phyloP scores from a whole-genome alignment of 805 yeast species.

The Metschnikowia kofuensis region DNA sequence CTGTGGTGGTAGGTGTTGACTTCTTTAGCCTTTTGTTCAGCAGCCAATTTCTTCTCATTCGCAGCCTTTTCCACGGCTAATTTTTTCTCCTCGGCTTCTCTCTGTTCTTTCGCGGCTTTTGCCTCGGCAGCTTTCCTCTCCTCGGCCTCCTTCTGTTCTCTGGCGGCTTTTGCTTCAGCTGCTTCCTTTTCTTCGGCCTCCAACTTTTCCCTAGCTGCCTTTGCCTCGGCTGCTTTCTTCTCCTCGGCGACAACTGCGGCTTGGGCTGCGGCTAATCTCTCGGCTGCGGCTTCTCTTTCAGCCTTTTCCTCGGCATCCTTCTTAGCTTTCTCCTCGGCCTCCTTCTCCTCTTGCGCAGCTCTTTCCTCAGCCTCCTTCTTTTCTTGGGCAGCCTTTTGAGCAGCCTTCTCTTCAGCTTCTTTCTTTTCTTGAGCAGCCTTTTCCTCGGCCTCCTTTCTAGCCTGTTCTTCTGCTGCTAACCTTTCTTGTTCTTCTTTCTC shows the following conservation, averaged over 20 bases:
- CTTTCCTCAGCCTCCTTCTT: neutral
- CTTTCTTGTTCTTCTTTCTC: slow-evolving; percentile 16
- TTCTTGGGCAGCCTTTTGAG: slow-evolving; percentile 24
- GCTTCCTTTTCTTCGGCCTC: neutral
- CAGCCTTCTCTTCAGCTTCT: slow-evolving; percentile 23
- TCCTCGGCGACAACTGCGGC: slow-evolving; percentile 23
- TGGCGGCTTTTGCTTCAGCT: slow-evolving; percentile 23
- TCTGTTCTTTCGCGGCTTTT: slow-evolving; percentile 11
- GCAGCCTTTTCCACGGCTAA: slow-evolving; percentile 1
- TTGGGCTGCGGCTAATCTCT: neutral
- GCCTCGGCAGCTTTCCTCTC: slow-evolving; percentile 20
- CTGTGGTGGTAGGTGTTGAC: slow-evolving; percentile 2
- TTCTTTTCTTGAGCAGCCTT: slow-evolving; percentile 24
- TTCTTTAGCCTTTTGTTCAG: slow-evolving; percentile 28
- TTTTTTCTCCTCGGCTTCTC: slow-evolving; percentile 1
- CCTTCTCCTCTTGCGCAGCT: slow-evolving; percentile 5
- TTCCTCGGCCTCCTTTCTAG: slow-evolving; percentile 22
- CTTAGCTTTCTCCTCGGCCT: slow-evolving; percentile 5
- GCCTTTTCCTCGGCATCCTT: neutral
- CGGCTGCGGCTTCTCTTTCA: slow-evolving; percentile 7
- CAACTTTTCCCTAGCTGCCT: neutral
- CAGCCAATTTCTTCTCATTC: slow-evolving; percentile 3
- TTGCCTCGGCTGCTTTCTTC: slow-evolving; percentile 1
- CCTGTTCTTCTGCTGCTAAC: slow-evolving; percentile 26
- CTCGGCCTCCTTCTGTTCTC: slow-evolving; percentile 21